Percentiles rank a stretch among this genome's conserved stretches.
Evolutionary conservation across 495 filamentous ascomycete genomes (phyloP).

Genomic region (Penicillium arizonense): DNA sequence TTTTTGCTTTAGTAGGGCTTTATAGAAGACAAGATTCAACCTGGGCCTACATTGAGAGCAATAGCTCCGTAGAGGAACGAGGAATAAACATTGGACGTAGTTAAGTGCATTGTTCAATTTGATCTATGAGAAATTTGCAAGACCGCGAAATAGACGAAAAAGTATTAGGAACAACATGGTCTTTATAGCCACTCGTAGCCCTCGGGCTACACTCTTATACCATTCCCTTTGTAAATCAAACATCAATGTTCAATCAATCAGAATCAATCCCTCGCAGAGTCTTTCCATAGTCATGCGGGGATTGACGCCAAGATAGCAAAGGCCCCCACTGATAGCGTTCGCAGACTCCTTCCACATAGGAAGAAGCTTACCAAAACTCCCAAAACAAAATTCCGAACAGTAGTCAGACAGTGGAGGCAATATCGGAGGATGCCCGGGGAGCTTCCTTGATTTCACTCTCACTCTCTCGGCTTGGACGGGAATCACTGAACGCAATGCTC

Average conservation of each 20-base stretch:
- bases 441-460: not conserved
- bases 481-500: constrained; percentile 21
- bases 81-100: not conserved
- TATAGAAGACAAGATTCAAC: no score
- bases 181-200: not conserved
- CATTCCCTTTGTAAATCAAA: not conserved
- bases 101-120: not conserved
- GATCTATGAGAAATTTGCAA: not conserved
- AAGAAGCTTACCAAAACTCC: no score
- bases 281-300: not conserved
- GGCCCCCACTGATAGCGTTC: no score
- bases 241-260: not conserved
- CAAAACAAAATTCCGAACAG: no score
- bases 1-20: no score
- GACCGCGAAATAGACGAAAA: not conserved
- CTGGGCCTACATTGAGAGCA: constrained; percentile 2
- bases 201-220: not conserved
- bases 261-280: not conserved
- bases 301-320: not conserved
- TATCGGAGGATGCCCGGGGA: no score
- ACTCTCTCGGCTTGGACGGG: constrained; percentile 4
- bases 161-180: not conserved
- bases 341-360: not conserved
- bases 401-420: no score
- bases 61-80: not conserved